Conservation (phyloP, 1,139 yeast species). For the Nakaseomyces bracarensis region DNA sequence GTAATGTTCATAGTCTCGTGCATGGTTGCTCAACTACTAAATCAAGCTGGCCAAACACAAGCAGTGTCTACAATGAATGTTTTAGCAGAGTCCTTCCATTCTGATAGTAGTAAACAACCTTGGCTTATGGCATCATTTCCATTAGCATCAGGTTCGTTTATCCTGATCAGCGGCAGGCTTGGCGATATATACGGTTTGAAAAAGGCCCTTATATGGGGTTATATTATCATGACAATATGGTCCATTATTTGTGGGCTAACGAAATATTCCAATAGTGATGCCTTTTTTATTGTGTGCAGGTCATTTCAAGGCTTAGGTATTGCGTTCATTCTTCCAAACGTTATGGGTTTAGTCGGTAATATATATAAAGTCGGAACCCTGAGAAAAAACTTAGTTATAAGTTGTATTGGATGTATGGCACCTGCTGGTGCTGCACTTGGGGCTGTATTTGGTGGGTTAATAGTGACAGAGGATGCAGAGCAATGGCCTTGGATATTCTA, state of each 20-base stretch:
- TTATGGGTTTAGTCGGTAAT: conserved; percentile 44
- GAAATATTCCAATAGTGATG: conserved; percentile 36
- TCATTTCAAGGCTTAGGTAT: conserved; percentile 53
- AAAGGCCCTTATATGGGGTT: conserved; percentile 38
- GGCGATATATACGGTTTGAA: conserved; percentile 51
- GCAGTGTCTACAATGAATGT: conserved; percentile 32
- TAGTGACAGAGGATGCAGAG: conserved; percentile 35
- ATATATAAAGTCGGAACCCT: conserved; percentile 39
- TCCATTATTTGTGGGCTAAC: conserved; percentile 42
- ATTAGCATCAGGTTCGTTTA: conserved; percentile 47
- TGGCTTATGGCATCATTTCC: conserved; percentile 57
- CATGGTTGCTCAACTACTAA: conserved; percentile 35
- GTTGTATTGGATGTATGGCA: conserved; percentile 46
- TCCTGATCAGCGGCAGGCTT: conserved; percentile 42
- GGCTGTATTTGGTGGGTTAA: conserved; percentile 41
- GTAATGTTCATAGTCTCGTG: conserved; percentile 32
- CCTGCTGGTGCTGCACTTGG: conserved; percentile 49
- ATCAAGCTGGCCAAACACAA: conserved; percentile 32
- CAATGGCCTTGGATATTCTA: conserved; percentile 50
- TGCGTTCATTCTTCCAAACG: conserved; percentile 46
- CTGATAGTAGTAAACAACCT: conserved; percentile 31
- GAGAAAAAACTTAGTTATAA: conserved; percentile 45
- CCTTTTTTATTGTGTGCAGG: conserved; percentile 43
- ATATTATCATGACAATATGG: conserved; percentile 40
- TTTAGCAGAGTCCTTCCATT: conserved; percentile 23